A percentile compares a stretch with the other conserved stretches of the same genome.
Evolutionary conservation across 345 rosid species (phyloP).

Genomic region (Tarenaya hassleriana): DNA sequence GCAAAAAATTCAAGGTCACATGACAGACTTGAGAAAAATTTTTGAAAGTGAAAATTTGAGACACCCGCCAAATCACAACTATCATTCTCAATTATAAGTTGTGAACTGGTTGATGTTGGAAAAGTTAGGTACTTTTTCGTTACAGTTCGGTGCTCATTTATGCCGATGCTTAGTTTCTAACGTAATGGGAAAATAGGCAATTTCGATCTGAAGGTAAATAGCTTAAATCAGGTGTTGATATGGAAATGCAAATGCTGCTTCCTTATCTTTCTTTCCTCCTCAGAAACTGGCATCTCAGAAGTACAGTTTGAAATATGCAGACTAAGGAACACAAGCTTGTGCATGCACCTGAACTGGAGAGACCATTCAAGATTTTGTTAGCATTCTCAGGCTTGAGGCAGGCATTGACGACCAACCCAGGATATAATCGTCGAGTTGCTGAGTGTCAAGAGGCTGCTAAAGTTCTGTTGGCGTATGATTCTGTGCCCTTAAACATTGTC

Average conservation of each 20-base stretch:
- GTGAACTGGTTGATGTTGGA: neutral
- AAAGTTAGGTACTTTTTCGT: neutral
- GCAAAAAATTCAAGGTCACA: slow-evolving; percentile 6
- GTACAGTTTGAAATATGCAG: slow-evolving; percentile 39
- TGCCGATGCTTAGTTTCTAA: neutral
- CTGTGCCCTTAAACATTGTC: neutral
- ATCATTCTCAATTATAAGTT: slow-evolving; percentile 1
- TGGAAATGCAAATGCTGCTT: slow-evolving; percentile 15
- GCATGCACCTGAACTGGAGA: slow-evolving; percentile 36
- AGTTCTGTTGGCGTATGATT: slow-evolving; percentile 61
- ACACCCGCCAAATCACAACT: slow-evolving; percentile 5
- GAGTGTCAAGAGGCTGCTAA: slow-evolving; percentile 95
- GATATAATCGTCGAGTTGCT: slow-evolving; percentile 81
- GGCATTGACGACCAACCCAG: slow-evolving; percentile 81
- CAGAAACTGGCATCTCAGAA: slow-evolving; percentile 31
- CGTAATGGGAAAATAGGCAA: neutral
- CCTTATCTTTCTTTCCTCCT: slow-evolving; percentile 9
- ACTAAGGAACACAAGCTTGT: slow-evolving; percentile 74
- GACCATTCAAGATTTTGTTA: slow-evolving; percentile 70
- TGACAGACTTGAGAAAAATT: neutral
- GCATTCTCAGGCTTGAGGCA: slow-evolving; percentile 94
- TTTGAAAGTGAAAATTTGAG: slow-evolving; percentile 6
- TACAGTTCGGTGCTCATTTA: slow-evolving; percentile 1
- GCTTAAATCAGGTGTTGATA: neutral
- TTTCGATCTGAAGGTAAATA: neutral